Conservation (phyloP, 2,329 filamentous ascomycete genomes). For the Aspergillus sp. region DNA sequence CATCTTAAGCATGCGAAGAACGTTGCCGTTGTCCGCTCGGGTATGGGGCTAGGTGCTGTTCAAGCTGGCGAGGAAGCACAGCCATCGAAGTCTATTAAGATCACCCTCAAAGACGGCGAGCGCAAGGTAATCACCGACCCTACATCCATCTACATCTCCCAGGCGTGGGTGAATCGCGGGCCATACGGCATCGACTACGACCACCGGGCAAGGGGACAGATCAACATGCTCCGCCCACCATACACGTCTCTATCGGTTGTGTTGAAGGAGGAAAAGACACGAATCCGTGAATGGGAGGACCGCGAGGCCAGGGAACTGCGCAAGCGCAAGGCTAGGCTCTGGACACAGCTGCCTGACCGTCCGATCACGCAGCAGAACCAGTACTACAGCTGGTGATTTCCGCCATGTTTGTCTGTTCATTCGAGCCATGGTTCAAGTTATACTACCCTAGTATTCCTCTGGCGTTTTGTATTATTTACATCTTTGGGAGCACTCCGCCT, state of each 20-base stretch:
- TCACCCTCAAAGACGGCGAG: constrained; percentile 73
- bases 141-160: constrained; percentile 82
- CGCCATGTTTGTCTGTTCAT: constrained; percentile 9
- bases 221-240: constrained; percentile 67
- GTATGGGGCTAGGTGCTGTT: constrained; percentile 70
- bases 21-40: constrained; percentile 72
- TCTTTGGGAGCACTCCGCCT: constrained; percentile 20
- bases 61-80: constrained; percentile 23
- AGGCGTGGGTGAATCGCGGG: constrained; percentile 89
- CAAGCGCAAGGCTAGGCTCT: constrained; percentile 72
- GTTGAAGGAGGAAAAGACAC: constrained; percentile 90
- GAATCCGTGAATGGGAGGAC: constrained; percentile 77
- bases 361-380: constrained; percentile 80
- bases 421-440: not conserved
- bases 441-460: constrained; percentile 11
- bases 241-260: constrained; percentile 75
- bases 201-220: constrained; percentile 72
- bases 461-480: constrained; percentile 32
- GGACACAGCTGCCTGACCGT: constrained; percentile 85
- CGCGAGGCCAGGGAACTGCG: constrained; percentile 74
- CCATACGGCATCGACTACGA: constrained; percentile 62
- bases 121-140: constrained; percentile 70
- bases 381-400: constrained; percentile 81
- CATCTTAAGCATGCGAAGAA: constrained; percentile 81
- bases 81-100: constrained; percentile 53